Evolutionary conservation across 2,329 filamentous ascomycete species (phyloP).

Genomic region (Pseudonectria buxi): DNA sequence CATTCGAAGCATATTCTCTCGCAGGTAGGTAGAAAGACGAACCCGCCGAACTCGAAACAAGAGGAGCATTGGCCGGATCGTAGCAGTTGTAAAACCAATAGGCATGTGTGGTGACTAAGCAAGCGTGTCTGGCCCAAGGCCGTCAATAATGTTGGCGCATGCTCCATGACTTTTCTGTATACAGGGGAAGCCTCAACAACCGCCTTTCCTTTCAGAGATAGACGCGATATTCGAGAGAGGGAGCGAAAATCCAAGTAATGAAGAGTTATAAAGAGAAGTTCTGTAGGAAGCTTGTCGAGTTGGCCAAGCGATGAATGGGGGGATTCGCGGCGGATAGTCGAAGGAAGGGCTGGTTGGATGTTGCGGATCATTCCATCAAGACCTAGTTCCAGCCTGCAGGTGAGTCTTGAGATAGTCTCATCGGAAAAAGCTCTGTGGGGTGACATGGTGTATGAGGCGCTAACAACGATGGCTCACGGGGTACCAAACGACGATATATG

Average conservation of each 20-base stretch:
- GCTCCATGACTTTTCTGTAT: conserved; percentile 38
- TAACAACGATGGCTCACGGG: no score
- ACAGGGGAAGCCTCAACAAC: conserved; percentile 24
- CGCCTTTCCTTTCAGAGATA: conserved; percentile 18
- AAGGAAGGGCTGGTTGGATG: neutral
- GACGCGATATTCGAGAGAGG: conserved; percentile 22
- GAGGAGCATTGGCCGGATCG: conserved; percentile 19
- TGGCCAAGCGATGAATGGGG: conserved; percentile 18
- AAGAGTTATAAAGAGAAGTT: conserved; percentile 18
- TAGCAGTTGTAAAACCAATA: conserved; percentile 15
- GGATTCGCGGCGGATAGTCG: conserved; percentile 2
- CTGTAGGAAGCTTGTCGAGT: conserved; percentile 20
- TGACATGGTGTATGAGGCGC: no score
- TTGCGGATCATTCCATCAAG: neutral
- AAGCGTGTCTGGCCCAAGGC: conserved; percentile 19
- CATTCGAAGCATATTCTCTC: conserved; percentile 26
- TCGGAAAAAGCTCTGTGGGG: neutral
- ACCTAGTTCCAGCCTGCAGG: neutral
- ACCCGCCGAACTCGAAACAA: conserved; percentile 23
- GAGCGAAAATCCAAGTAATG: conserved; percentile 23
- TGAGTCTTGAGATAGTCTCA: neutral
- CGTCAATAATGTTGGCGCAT: conserved; percentile 22
- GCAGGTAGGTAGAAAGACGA: conserved; percentile 26
- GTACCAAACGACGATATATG: no score
- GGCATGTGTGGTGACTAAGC: conserved; percentile 15